Conservation (phyloP, 352 stramenopile species). For the Phytophthora uliginosa region DNA sequence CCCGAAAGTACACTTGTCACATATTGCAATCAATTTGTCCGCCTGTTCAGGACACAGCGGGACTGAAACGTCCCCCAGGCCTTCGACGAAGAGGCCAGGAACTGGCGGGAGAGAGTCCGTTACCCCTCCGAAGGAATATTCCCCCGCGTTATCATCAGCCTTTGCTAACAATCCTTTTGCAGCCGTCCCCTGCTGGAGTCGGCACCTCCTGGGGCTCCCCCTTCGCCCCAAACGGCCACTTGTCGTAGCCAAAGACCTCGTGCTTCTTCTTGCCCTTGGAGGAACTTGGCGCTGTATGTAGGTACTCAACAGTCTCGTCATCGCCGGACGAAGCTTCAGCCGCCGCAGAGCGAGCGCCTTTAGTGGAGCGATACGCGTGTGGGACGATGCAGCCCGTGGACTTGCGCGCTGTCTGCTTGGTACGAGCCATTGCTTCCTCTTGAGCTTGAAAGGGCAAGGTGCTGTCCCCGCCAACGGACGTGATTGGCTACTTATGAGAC, state of each 20-base stretch:
- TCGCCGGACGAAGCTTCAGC: background rate
- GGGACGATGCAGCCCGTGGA: background rate
- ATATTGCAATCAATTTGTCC: background rate
- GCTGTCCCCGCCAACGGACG: background rate
- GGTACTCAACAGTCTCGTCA: background rate
- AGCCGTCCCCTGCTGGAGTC: background rate
- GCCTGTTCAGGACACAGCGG: background rate
- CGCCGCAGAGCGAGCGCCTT: background rate
- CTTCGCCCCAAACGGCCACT: background rate
- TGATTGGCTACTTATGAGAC: background rate
- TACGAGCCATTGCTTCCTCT: background rate
- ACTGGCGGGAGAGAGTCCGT: too few relatives aligned
- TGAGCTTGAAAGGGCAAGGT: background rate
- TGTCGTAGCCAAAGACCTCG: background rate
- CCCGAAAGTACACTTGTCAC: background rate
- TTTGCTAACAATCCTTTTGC: background rate
- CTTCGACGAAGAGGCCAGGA: too few relatives aligned
- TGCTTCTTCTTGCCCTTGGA: background rate
- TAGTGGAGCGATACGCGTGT: background rate
- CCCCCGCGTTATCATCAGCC: too few relatives aligned
- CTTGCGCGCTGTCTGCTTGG: background rate
- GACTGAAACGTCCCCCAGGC: too few relatives aligned
- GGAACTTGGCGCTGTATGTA: background rate
- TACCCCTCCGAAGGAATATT: too few relatives aligned
- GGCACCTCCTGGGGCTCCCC: background rate